Base-by-base conservation (phyloP, 352 stramenopile species). In the Globisporangium nunn region DNA sequence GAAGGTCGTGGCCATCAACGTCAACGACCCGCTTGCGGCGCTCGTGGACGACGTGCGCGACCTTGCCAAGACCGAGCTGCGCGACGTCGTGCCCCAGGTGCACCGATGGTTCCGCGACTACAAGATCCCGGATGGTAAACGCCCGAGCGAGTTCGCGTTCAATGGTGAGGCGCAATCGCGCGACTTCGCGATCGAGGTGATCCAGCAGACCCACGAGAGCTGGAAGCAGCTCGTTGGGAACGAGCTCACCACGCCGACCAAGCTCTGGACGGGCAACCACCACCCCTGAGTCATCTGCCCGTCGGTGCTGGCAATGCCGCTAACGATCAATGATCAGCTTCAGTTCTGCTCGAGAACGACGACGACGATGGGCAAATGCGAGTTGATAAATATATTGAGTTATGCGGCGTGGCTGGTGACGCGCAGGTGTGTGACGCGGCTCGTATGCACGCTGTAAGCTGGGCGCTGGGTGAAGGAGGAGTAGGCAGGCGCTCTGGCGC, bases 71-170 rank as follows among this genome's bases (percentile, higher is more conserved):
- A 84, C 83, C 37, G 71, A 73, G 28, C 63, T 89, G 50, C 74
- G 87, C n/a, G 71, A 96, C 62, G 66, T 78, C 14, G 74, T 97
- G 29, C 50, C 67, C 4, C 56, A 80, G 18, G 71, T 90, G 52
- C 80, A 96, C 62, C 90, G 95, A 68, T 99, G 97, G 97, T 98
- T 99, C 80, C 81, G 96, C 50, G 98, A 98, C 93, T 99, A 99
- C 85, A 99, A 99, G 81, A 98, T 98, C 58, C 97, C 97, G 17
- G 97, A 99, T 75, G 96, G 97, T 54, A 99, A 99, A 81, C 96
- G 96, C 14, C 79, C 98, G 17, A 99, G 98, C 76, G 82, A 86
- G 50, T 99, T 99, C 74, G 97, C 96, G 53, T 99, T 99, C 58
- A 91, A 98, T 54, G 97, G 98, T 44, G 83, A 97, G 63, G 95